A percentile compares a stretch with the other conserved stretches of the same genome.
These are phyloP conservation scores for Mycosphaerella arachidis DNA, from an alignment of 2,329 filamentous ascomycete genomes.

Conservation along the genomic window DNA sequence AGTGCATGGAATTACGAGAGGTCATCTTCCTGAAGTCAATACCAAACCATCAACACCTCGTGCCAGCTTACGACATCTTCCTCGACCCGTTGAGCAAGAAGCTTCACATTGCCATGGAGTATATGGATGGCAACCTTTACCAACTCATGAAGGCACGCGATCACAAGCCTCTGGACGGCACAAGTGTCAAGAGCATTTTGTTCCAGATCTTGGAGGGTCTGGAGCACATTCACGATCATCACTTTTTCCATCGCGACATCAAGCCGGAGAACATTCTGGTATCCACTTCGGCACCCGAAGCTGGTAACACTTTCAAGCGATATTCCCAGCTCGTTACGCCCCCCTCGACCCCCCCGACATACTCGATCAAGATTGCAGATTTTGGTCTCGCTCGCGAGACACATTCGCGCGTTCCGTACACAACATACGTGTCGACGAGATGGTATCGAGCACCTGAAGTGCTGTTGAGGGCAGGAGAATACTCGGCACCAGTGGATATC, in stretches of 20 bases:
- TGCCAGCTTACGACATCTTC: conserved; percentile 97
- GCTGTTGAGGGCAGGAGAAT: conserved; percentile 86
- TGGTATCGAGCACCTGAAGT: conserved; percentile 97
- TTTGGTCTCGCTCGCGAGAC: conserved; percentile 97
- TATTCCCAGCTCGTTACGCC: conserved; percentile 93
- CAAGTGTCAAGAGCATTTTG: conserved; percentile 93
- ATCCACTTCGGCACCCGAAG: conserved; percentile 81
- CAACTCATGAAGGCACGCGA: conserved; percentile 98
- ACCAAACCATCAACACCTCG: conserved; percentile 81
- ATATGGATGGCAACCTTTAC: conserved; percentile 99
- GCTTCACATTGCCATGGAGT: conserved; percentile 97
- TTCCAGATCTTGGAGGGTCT: conserved; percentile 95
- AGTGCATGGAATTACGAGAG: conserved; percentile 89
- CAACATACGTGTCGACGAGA: conserved; percentile 94
- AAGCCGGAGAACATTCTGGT: conserved; percentile 99
- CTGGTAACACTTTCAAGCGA: conserved; percentile 77
- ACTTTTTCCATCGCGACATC: conserved; percentile 98
- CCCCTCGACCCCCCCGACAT: conserved; percentile 85
- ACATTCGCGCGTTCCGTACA: conserved; percentile 93
- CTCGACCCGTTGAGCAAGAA: conserved; percentile 94
- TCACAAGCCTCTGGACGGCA: conserved; percentile 85
- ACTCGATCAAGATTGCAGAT: conserved; percentile 97
- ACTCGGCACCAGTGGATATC: conserved; percentile 95
- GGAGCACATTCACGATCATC: conserved; percentile 94
- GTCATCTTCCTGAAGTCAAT: conserved; percentile 93